Percentiles rank a stretch among this genome's conserved stretches.
These are phyloP conservation scores for Actinomucor elegans DNA, from an alignment of 371 early-diverging fungal genomes.

Conservation along the genomic window DNA sequence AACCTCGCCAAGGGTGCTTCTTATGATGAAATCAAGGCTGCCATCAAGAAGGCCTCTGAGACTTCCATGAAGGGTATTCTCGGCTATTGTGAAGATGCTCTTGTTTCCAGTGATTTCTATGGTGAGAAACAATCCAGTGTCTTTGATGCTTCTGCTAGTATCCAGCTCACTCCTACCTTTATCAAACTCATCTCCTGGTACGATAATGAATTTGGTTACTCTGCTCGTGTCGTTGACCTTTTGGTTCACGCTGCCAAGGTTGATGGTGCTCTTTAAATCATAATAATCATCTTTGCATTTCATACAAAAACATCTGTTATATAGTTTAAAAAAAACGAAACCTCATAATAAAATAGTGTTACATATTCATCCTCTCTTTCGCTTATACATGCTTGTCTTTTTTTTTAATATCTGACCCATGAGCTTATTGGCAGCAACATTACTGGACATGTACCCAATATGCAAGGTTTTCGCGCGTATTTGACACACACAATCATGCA, in stretches of 20 bases:
- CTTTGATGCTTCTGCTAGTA: conserved; percentile 97
- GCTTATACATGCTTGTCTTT: too few relatives aligned
- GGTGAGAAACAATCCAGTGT: conserved; percentile 89
- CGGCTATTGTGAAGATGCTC: conserved; percentile 93
- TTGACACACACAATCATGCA: too few relatives aligned
- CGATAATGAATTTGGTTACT: conserved; percentile 93
- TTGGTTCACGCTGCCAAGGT: conserved; percentile 69
- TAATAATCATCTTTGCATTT: not conserved
- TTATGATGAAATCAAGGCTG: conserved; percentile 89
- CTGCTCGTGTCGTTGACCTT: conserved; percentile 88
- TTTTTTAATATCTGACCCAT: too few relatives aligned
- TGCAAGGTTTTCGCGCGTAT: too few relatives aligned
- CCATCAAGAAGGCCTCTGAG: conserved; percentile 84
- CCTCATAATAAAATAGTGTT: not conserved
- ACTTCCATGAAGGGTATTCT: conserved; percentile 83
- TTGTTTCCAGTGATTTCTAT: conserved; percentile 96
- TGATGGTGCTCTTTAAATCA: conserved; percentile 35
- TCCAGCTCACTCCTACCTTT: conserved; percentile 92
- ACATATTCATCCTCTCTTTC: conserved; percentile 13
- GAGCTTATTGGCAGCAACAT: not conserved
- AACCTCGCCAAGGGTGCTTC: conserved; percentile 86
- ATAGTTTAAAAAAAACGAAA: not conserved
- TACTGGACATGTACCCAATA: not conserved
- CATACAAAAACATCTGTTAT: not conserved
- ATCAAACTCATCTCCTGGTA: conserved; percentile 91